Percentiles rank a stretch among this genome's conserved stretches.
Conservation (phyloP, 1,284 basidiomycete species). For the Moesziomyces globuligerus region DNA sequence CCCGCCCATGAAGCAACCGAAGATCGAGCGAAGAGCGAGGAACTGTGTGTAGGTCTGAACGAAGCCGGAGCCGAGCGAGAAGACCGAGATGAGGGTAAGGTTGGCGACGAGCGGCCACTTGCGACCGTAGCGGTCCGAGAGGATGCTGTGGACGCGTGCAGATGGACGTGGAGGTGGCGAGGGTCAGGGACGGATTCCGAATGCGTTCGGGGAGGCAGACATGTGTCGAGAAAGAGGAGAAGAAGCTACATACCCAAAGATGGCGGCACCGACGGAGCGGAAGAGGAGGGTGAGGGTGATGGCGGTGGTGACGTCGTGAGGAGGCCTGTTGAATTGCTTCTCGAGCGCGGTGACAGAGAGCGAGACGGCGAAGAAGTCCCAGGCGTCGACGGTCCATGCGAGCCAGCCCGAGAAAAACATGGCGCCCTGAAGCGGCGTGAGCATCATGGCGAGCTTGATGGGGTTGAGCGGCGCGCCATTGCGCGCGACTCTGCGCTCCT, state of each 20-base stretch:
- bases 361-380: slow-evolving; percentile 64
- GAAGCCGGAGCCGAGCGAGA: slow-evolving; percentile 78
- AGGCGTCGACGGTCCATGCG: slow-evolving; percentile 63
- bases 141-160: slow-evolving; percentile 8
- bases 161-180: background rate
- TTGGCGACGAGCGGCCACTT: slow-evolving; percentile 88
- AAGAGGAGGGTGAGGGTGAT: slow-evolving; percentile 94
- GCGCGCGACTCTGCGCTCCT: slow-evolving; percentile 53
- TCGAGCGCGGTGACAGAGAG: slow-evolving; percentile 50
- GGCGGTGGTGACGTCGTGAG: slow-evolving; percentile 68
- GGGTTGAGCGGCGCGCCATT: slow-evolving; percentile 62
- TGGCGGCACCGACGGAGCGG: slow-evolving; percentile 83
- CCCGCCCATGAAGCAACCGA: slow-evolving; percentile 75
- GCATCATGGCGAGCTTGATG: slow-evolving; percentile 57
- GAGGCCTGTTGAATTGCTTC: slow-evolving; percentile 23
- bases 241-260: slow-evolving; percentile 72
- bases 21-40: slow-evolving; percentile 69
- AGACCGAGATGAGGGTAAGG: slow-evolving; percentile 68
- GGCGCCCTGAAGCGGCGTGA: slow-evolving; percentile 48
- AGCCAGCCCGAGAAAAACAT: slow-evolving; percentile 62
- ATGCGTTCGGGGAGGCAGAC: no score
- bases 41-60: slow-evolving; percentile 70
- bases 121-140: slow-evolving; percentile 78
- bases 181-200: background rate
- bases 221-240: background rate